Base-by-base conservation (phyloP, 257 asterid species). In the Rehmannia glutinosa region DNA sequence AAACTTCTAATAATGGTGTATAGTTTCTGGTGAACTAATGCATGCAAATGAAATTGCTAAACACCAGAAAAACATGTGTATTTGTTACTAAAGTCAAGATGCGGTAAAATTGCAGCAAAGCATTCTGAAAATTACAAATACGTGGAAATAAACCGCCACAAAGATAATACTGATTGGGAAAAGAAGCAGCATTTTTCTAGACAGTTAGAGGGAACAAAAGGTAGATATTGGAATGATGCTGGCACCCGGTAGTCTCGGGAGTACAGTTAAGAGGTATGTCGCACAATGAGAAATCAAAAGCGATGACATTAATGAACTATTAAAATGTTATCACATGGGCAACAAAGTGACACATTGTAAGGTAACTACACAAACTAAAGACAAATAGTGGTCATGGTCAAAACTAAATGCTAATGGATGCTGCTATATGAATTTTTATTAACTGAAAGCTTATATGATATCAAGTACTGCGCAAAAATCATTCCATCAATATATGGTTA, bases 31-130 rank as follows among this genome's bases (percentile, higher is more conserved):
- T 43, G 35, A 70, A 73, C 39, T 28, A 45, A 39, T 25, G 25
- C 23, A 62, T 13, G 61, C 62, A 61, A 73, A 55, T 39, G 33
- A 28, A 58, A 46, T 50, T 39, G 47, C 65, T 36, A 36, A n/a
- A n/a, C n/a, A n/a, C n/a, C n/a, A n/a, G n/a, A n/a, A n/a, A n/a
- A n/a, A n/a, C n/a, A n/a, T n/a, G n/a, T n/a, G n/a, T n/a, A n/a
- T n/a, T 6, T 42, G 32, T 43, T 4, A 62, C 38, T 17, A 30
- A 54, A 59, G 27, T 8, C 20, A 11, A 23, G 19, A 16, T 13
- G 8, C 12, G 19, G 35, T 41, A 21, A 25, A 54, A 16, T 11
- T 39, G 12, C 54, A 12, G 35, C 64, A 38, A 62, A 45, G 15
- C 53, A 38, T 36, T 49, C 30, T 49, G 11, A 61, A 51, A 56